Conservation (phyloP, 176 grass and related monocot genomes). For the Triticum dicoccoides region DNA sequence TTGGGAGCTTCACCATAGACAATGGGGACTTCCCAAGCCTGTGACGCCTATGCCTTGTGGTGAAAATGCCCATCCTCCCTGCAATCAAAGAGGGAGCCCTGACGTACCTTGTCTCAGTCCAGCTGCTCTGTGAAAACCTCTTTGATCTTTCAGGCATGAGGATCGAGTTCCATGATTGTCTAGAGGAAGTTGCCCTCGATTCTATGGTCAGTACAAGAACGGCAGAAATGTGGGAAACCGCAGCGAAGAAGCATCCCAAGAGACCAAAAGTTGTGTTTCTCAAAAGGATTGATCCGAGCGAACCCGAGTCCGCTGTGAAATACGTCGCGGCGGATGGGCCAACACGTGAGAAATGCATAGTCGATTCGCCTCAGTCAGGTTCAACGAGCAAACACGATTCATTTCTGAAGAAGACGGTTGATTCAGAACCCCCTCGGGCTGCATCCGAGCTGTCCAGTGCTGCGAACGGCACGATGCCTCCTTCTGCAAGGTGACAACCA, state of each 20-base stretch:
- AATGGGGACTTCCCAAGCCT: not conserved
- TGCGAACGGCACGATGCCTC: not conserved
- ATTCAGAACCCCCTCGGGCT: not conserved
- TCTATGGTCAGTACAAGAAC: not conserved
- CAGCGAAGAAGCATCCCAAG: slow-evolving; percentile 13
- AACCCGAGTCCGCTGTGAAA: not conserved
- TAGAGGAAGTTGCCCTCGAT: slow-evolving; percentile 16
- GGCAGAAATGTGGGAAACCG: not conserved
- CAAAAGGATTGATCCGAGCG: not conserved
- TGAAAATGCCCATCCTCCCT: not conserved
- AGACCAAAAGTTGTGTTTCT: not conserved
- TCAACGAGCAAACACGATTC: not conserved
- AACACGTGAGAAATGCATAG: not conserved
- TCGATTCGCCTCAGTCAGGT: not conserved
- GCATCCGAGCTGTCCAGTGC: not conserved
- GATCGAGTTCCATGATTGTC: not conserved
- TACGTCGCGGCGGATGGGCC: not conserved
- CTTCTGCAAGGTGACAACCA: not conserved
- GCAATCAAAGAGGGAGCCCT: not conserved
- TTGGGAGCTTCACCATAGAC: not conserved
- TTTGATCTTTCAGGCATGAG: not conserved
- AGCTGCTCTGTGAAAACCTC: not conserved
- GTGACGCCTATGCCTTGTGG: not conserved
- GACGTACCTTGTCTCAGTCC: slow-evolving; percentile 11
- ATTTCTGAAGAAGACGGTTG: not conserved